Evolutionary conservation across 1,284 basidiomycete genomes (phyloP), one percentile per base, ranked within the genome.

Genomic region (Apiotrichum gamsii): DNA sequence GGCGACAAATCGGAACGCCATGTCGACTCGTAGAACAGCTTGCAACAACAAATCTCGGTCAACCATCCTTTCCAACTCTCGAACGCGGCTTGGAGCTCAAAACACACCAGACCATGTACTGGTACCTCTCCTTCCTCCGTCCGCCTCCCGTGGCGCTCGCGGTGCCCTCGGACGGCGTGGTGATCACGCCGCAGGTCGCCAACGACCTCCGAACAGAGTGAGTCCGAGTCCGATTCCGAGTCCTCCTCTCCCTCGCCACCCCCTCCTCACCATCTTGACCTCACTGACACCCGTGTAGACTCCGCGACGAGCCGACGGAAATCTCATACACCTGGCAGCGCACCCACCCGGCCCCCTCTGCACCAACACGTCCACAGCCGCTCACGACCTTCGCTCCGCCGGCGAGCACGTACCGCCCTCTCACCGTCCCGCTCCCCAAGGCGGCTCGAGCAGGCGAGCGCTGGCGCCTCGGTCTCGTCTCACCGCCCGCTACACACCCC

Each of bases 351-450:
- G 20, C 45, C 1, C 30, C 30, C 5, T 24, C 47, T 8, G 15
- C 15, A 14, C 39, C 40, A 6, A 49, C 30, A 5, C 30, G n/a
- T 3, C 24, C 79, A 0, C 55, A 60, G n/a, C 85, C 86, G 56
- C 67, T 90, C 18, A 90, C 85, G 3, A 83, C 80, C 1, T 90
- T 64, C 43, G 37, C 80, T 75, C 77, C 78, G 10, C 74, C 77
- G 31, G 72, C 73, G 18, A 82, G 76, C 39, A 81, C 83, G 6
- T 90, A 89, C 73, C 86, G 85, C 60, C 79, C 82, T 39, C 74
- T 89, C 1, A 65, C 75, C 1, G 76, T 91, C 0, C 80, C 82
- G 0, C 72, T 80, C 4, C 87, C 88, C 1, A 65, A 73, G 0
- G 70, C 71, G 16, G 70, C 77, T 1, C 69, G 74, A 33, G 70